Percentiles rank a stretch among this genome's conserved stretches.
These are phyloP conservation scores for Endogone sp. DNA, from an alignment of 192 early-diverging fungal genomes.

Conservation along the genomic window DNA sequence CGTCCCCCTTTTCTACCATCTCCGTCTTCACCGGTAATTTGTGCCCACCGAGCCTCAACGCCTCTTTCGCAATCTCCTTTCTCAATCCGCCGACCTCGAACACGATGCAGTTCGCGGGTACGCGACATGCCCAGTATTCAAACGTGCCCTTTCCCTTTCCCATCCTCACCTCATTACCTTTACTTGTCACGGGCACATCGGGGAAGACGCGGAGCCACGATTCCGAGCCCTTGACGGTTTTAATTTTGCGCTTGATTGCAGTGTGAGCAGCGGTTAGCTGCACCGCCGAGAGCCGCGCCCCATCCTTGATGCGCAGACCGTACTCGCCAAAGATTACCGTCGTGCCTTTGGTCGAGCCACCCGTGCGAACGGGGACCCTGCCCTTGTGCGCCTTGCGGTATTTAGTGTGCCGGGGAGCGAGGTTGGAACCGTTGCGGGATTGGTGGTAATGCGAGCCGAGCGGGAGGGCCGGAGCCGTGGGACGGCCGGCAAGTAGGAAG, in stretches of 20 bases:
- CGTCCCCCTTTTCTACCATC: conserved; percentile 53
- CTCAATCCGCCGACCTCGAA: conserved; percentile 86
- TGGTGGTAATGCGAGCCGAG: conserved; percentile 22
- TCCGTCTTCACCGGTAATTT: conserved; percentile 66
- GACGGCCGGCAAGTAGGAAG: not conserved
- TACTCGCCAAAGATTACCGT: conserved; percentile 87
- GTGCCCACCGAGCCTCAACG: conserved; percentile 58
- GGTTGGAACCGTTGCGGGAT: conserved; percentile 57
- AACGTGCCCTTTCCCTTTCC: conserved; percentile 96
- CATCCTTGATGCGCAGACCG: conserved; percentile 86
- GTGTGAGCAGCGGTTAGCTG: conserved; percentile 78
- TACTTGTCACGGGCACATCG: conserved; percentile 87
- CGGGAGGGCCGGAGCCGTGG: conserved; percentile 21
- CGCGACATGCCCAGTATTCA: conserved; percentile 90
- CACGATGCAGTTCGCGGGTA: conserved; percentile 83
- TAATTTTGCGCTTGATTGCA: conserved; percentile 75
- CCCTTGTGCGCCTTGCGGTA: conserved; percentile 88
- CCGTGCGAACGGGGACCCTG: conserved; percentile 73
- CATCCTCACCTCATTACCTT: conserved; percentile 93
- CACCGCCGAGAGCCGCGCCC: conserved; percentile 73
- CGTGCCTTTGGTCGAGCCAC: conserved; percentile 85
- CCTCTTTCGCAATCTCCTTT: conserved; percentile 77
- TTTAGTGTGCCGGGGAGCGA: conserved; percentile 72
- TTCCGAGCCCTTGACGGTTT: conserved; percentile 80
- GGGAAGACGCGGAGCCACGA: conserved; percentile 89